Evolutionary conservation across 2,329 filamentous ascomycete genomes (phyloP), one percentile per base, ranked within the genome.

Genomic region (Fusarium armeniacum): DNA sequence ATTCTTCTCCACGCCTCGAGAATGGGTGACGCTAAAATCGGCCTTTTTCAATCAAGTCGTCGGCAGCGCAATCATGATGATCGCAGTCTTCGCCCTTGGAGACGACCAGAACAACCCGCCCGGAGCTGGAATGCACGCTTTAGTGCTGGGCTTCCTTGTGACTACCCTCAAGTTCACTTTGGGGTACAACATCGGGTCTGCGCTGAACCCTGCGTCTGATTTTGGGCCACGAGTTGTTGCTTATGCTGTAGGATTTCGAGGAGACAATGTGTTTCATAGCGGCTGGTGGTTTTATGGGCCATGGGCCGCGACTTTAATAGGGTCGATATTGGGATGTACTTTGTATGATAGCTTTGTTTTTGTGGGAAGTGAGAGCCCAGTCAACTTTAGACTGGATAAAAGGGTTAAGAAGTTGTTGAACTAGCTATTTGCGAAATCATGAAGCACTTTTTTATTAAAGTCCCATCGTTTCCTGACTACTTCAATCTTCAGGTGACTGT

Each of bases 71-170:
- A 71, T 79, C 24, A 76, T 81, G 74, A 77, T 77, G 71, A 76
- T 80, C 18, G 77, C 76, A 2, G 78, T 81, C 0, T 76, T 81
- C 7, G 78, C 79, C 0, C 65, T 81, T 0, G 78, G 78, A 5
- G 79, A 81, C 49, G 78, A 80, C 40, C 76, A 77, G 41, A 81
- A 81, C 35, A 77, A 79, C n/a, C 76, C 79, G 0, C 79, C 78
- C 0, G 79, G 77, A 0, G 77, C 77, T 4, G 79, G 80, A 8
- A 81, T 79, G 70, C 78, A 80, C 45, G 77, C 79, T 5, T 72
- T 81, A 32, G 71, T 81, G 1, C 63, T 81, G 4, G 79, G 80
- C 8, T 65, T 81, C 22, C 60, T 81, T 4, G 67, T 80, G 4
- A 76, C 78, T 1, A 77, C 76, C 3, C 70, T 81, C 24, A 80